Base-by-base conservation (phyloP, 768 basidiomycete genomes). In the Tulasnella calospora region DNA sequence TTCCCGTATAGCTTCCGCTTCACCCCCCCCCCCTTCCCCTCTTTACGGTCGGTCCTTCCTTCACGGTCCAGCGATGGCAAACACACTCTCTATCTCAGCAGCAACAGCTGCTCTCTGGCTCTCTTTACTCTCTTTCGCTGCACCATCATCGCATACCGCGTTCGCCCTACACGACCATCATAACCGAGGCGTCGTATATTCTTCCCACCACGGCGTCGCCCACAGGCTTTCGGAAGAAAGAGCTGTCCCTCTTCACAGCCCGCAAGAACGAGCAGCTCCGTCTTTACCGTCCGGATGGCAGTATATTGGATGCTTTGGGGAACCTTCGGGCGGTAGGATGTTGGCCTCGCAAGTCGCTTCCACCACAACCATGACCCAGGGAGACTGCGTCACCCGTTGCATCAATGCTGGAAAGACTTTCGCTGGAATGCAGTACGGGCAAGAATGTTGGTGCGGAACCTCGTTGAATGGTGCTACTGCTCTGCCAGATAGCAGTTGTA, bases 371-470 rank as follows among this genome's bases (percentile, higher is more conserved):
- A 79, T 80, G 51, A 79, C 77, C 13, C 76, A 79, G n/a, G 72
- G n/a, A 46, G 78, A 27, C 17, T 79, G 79, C 55, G 27, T 35
- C 15, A 47, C n/a, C n/a, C 44, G 23, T 47, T 79, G 79, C 51
- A n/a, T 41, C 27, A 15, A 30, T 7, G 23, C 33, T 12, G 70
- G 79, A 3, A 46, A 70, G 35, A 69, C n/a, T 35, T 78, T 36
- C 41, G 79, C 79, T 19, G 79, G 79, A 19, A 69, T 79, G 38
- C 79, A 79, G 71, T 79, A 79, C 51, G 77, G 57, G 6, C 10
- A 51, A 33, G 44, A 79, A 77, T 79, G 78, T 36, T 79, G 69
- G 70, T 79, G 79, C 41, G 79, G 47, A 23, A 75, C n/a, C 36
- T 6, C 67, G 35, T 40, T 79, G 78, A 46, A 2, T 12, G 78